Base-by-base conservation (phyloP, 108 stramenopile species). In the Mediolabrus comicus region DNA sequence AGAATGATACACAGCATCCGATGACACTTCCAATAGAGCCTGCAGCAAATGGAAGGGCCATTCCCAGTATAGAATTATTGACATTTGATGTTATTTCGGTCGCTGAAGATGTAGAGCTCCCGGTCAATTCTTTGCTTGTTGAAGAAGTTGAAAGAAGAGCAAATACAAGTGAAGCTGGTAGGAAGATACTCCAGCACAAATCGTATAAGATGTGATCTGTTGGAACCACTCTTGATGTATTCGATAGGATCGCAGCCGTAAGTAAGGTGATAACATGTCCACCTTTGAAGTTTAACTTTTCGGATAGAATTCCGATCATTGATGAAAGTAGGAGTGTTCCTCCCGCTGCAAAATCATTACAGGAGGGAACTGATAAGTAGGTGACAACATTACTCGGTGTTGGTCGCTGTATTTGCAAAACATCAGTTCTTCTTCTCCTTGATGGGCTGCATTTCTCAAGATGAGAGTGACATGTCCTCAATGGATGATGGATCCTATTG, bases 101-200 rank as follows among this genome's bases (percentile, higher is more conserved):
- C 11, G 24, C 0, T 58, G 9, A 14, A 41, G 75, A 63, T 11
- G 70, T 10, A 30, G 8, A 17, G 4, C 46, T 49, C 5, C 0
- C 2, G 19, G 22, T 4, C 14, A 3, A 0, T 49, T 8, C 22
- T 49, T 43, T 0, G 17, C 17, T 43, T 17, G 16, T 6, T 17
- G 32, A 49, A 8, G 68, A 61, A 0, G 73, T 66, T 28, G 73
- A 59, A 31, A 74, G 51, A 9, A 92, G 77, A 33, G 87, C 57
- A 55, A 89, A 70, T 0, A 86, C 74, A 53, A 92, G 69, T 11
- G 86, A 85, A 27, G 75, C 79, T 8, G 91, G 91, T n/a, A 92
- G 49, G 52, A 92, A 75, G 6, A 68, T 38, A 14, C 74, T 74
- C 86, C 88, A 92, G 43, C 91, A 89, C 43, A 74, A 30, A 75